Conservation (phyloP, 1,139 yeast species). For the Pichia terricola region DNA sequence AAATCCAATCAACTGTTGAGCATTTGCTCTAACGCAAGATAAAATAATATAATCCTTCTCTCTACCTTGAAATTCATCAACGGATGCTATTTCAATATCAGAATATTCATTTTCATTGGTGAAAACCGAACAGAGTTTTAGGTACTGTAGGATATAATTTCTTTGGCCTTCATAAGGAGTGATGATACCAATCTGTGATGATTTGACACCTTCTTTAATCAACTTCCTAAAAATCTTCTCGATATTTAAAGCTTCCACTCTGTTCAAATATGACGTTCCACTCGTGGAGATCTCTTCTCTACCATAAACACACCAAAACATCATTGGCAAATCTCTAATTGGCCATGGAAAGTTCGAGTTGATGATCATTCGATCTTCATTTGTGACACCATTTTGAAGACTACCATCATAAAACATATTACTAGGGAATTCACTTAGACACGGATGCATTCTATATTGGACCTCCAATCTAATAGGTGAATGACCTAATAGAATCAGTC, state of each 20-base stretch:
- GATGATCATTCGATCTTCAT: constrained; percentile 52
- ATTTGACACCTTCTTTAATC: constrained; percentile 70
- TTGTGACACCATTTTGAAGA: constrained; percentile 82
- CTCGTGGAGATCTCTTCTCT: constrained; percentile 78
- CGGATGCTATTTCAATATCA: constrained; percentile 81
- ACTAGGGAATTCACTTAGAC: constrained; percentile 77
- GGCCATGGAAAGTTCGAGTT: constrained; percentile 84
- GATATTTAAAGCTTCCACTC: constrained; percentile 87
- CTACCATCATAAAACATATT: constrained; percentile 92
- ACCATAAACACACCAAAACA: constrained; percentile 91
- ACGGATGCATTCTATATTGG: constrained; percentile 94
- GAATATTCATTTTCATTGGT: constrained; percentile 54
- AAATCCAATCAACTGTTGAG: constrained; percentile 75
- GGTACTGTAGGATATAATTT: constrained; percentile 69
- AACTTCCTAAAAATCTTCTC: constrained; percentile 69
- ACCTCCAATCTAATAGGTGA: constrained; percentile 81
- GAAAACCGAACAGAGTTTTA: constrained; percentile 64
- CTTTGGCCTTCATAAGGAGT: constrained; percentile 96
- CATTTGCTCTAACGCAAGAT: constrained; percentile 89
- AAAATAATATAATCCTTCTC: constrained; percentile 86
- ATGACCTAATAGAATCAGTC: constrained; percentile 77
- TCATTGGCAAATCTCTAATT: constrained; percentile 70
- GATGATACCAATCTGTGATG: constrained; percentile 81
- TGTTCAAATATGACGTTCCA: constrained; percentile 78
- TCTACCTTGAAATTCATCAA: constrained; percentile 94